Conservation (phyloP, 345 rosid species). For the Clarkia xantiana region DNA sequence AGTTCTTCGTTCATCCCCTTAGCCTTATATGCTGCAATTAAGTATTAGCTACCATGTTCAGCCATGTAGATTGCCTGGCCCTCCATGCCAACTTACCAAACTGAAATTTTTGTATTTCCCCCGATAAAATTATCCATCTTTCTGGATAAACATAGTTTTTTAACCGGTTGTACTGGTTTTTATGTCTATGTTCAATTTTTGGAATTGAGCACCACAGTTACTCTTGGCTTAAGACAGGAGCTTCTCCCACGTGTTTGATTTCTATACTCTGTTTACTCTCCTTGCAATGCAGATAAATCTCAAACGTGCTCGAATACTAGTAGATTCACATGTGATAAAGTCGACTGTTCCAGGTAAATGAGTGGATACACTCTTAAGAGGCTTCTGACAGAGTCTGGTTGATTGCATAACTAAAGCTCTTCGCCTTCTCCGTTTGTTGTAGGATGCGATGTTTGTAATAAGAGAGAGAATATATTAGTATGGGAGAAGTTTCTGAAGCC, state of each 20-base stretch:
- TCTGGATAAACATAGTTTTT: background rate
- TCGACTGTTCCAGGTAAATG: constrained; percentile 49
- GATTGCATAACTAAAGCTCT: background rate
- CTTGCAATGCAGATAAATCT: constrained; percentile 59
- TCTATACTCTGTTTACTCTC: background rate
- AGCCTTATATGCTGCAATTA: no score
- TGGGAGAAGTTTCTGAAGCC: constrained; percentile 83
- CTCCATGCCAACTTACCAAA: no score
- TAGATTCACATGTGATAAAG: constrained; percentile 48
- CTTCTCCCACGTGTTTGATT: no score
- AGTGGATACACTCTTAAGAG: background rate
- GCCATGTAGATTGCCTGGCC: no score
- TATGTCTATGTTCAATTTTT: no score
- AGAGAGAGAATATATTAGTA: constrained; percentile 52
- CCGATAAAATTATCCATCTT: background rate
- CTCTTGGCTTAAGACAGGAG: no score
- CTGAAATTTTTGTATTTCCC: background rate
- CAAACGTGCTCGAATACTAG: constrained; percentile 84
- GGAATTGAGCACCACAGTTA: no score
- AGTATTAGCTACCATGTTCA: no score
- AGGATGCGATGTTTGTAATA: constrained; percentile 77
- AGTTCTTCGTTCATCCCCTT: no score
- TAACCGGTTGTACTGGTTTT: no score
- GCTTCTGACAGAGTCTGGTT: background rate
- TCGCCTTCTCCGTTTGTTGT: constrained; percentile 7